Conservation (phyloP, 306 rosid species). For the Lathyrus tuberosus region DNA sequence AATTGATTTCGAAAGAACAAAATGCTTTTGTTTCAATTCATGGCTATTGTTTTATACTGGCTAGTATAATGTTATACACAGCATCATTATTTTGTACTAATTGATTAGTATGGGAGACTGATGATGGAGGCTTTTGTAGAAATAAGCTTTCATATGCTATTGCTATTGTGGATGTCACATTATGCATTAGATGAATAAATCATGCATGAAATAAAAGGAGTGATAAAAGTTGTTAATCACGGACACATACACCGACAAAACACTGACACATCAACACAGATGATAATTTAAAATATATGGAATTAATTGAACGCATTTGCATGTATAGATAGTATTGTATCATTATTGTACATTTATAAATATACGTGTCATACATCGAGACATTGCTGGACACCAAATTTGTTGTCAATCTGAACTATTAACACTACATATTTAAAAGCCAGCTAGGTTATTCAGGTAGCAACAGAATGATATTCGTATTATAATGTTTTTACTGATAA, state of each 20-base stretch:
- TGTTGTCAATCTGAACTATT: neutral
- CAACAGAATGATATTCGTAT: neutral
- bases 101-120: neutral
- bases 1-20: neutral
- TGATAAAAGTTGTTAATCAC: neutral
- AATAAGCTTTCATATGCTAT: neutral
- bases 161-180: neutral
- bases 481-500: neutral
- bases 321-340: no score
- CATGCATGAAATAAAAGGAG: neutral
- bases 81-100: neutral
- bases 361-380: no score
- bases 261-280: neutral
- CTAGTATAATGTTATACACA: neutral
- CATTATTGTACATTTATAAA: no score
- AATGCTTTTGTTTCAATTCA: slow-evolving; percentile 11
- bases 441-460: neutral
- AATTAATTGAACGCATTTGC: neutral
- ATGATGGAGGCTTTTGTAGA: neutral
- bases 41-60: neutral
- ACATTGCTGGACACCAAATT: neutral
- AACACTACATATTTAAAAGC: neutral
- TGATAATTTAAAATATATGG: neutral
- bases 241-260: neutral
- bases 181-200: neutral